Evolutionary conservation across 306 rosid genomes (phyloP), one percentile per base, ranked within the genome.

Genomic region (Trifolium pratense): DNA sequence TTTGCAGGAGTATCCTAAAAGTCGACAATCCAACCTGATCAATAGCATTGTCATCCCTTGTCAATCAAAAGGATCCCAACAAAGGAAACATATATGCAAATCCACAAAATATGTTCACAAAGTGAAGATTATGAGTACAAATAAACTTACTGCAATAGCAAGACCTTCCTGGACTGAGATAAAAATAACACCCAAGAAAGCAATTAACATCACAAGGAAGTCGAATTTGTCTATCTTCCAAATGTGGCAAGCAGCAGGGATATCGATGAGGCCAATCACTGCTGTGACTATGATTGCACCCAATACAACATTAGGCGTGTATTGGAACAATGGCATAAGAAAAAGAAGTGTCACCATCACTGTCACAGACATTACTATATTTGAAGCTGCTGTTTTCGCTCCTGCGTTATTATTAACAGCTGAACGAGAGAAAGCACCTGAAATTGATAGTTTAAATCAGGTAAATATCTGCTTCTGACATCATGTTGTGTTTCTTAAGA

Each of bases 371-470:
- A 94, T 94, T 14, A 94, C 88, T 21, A 94, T 66, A 79, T 94
- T 94, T 8, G 99, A 94, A 65, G 82, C 84, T 3, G 96, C 99
- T 48, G 99, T 86, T 72, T 91, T 89, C 2, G 91, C 95, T 42
- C 99, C 99, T 0, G 99, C 97, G 18, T 94, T 91, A 65, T 91
- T 90, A 53, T 94, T 94, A 72, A 94, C 99, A 0, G 99, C 99
- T 9, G 99, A 91, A 49, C 99, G 77, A 14, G 99, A 94, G 77
- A 94, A 94, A 0, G 99, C 80, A 20, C 99, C 98, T 93, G 89
- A 74, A 73, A 70, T 36, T 31, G 68, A 46, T 26, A 70, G 66
- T 71, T 53, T 32, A 76, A 73, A 40, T 3, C 42, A 21, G 17
- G 48, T 68, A 75, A 74, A 5, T 21, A 66, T 40, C 29, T 65